Base-by-base conservation (phyloP, 2,329 filamentous ascomycete genomes). In the Cercospora sp. region DNA sequence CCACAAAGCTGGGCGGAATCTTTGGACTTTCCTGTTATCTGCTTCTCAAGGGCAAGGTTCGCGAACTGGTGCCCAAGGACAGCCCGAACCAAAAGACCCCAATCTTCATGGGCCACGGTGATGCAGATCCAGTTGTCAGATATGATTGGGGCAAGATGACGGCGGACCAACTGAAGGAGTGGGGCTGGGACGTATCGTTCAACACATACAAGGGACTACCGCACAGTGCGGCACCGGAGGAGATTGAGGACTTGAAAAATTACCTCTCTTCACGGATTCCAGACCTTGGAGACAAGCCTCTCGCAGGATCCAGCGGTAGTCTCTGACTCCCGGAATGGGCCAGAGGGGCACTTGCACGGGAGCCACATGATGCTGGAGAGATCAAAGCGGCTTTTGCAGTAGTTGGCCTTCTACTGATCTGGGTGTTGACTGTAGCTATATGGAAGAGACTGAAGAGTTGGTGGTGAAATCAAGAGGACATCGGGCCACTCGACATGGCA, bases 101-200 rank as follows among this genome's bases (percentile, higher is more conserved):
- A 1, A 89, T 98, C 70, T 92, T 95, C 80, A 91, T 97, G 89
- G 93, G 87, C 12, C 95, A 98, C 75, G 95, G 95, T n/a, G 86
- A 89, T 69, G 81, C 81, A 0, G 94, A 99, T 79, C 85, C 85
- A 13, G 82, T 97, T 3, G 91, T 97, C 8, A 85, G 84, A 73
- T 86, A 89, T 53, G 81, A 86, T 65, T 90, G 91, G 79, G 94
- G 92, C 13, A 81, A 87, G 78, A 78, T 84, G 79, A 93, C 91
- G 26, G 87, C 86, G 3, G 85, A 92, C 48, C 78, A 85, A 67
- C 81, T 98, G 62, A 89, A 88, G 79, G 85, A 87, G 45, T 80
- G 90, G 79, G 92, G 92, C 0, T 90, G 89, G 78, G 84, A 90
- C 65, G 90, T 95, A 5, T 87, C 90, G 10, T 90, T 95, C 80